Evolutionary conservation across 768 basidiomycete genomes (phyloP), one percentile per base, ranked within the genome.

Genomic region (Lactarius hatsudake): DNA sequence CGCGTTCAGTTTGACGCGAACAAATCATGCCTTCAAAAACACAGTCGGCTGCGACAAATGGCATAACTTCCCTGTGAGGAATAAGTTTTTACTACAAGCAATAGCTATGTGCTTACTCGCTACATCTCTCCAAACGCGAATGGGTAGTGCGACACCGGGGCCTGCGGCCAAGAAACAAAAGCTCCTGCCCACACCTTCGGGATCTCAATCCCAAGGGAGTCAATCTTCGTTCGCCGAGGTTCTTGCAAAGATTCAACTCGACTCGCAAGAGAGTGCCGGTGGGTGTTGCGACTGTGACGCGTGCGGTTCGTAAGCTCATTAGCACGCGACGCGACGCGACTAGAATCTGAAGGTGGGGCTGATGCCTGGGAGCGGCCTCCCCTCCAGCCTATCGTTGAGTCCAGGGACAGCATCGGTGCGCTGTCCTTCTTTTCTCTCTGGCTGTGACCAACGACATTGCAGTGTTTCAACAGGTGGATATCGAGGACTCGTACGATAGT

Each of bases 381-480:
- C 10, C 76, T 90, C 13, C 79, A 80, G 6, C 73, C 74, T 18
- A 74, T 96, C 6, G 79, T 92, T 70, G 80, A 82, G 59, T 83
- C 84, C 71, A 81, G 73, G 63, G 89, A 96, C 73, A 77, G 81
- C 5, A 88, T 97, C 65, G 78, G 94, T 93, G 45, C 65, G 9
- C 10, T n/a, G 87, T 17, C 12, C 23, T 26, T 48, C 36, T 13
- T 38, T 42, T 23, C 45, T 20, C 48, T 43, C 7, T 38, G 13
- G 62, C 58, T 23, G n/a, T 12, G 34, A 48, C 9, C 13, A 28
- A 71, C 17, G 30, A 9, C 10, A 30, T 5, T 40, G 12, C 66
- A 96, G 94, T 91, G 20, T 98, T 98, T 73, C 97, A 99, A 76
- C 97, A 98, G 77, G 96, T 96, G 66, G 97, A 98, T 70, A 83